Base-by-base conservation (phyloP, 352 stramenopile species). In the Phytophthora pisi region DNA sequence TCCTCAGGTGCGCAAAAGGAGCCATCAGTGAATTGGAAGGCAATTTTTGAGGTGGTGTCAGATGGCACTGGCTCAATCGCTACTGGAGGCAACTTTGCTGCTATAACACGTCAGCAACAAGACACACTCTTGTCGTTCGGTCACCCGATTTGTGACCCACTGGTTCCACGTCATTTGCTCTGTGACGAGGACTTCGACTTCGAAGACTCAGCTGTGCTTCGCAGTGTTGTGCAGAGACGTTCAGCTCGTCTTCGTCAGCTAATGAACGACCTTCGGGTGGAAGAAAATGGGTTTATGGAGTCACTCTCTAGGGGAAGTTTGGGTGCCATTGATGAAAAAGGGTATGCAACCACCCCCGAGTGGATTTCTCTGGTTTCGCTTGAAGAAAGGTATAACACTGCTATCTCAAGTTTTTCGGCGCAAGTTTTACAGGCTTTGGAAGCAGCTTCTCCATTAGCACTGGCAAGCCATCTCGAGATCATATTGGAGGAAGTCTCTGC, bases 311-410 rank as follows among this genome's bases (percentile, higher is more conserved):
- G 38, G 57, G 50, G 43, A 26, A 20, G 26, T 5, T 11, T 68
- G 4, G 51, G 30, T 26, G 16, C 38, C 55, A 24, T 26, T 24
- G 42, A 73, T 23, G 68, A 66, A 51, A 64, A 75, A 20, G 61
- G 15, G 0, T 72, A 68, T 42, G 47, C 51, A 57, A 62, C 16
- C 4, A 23, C 60, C 24, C n/a, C 36, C 6, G 61, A 74, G 56
- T 88, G 79, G 79, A 51, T 30, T 46, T 31, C 54, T 9, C 26
- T 88, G 9, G 45, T 84, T 16, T 70, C 65, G 0, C 51, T 74
- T n/a, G 72, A 73, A 45, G 61, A 82, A 61, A 63, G 28, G n/a
- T 81, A 82, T 23, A 72, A 84, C 52, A 52, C 20, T 0, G 45
- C 61, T 1, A 59, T 88, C 5, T 59, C 67, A 38, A 72, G 51